Conservation (phyloP, 116 monocot species). For the Phalaenopsis hybrid region DNA sequence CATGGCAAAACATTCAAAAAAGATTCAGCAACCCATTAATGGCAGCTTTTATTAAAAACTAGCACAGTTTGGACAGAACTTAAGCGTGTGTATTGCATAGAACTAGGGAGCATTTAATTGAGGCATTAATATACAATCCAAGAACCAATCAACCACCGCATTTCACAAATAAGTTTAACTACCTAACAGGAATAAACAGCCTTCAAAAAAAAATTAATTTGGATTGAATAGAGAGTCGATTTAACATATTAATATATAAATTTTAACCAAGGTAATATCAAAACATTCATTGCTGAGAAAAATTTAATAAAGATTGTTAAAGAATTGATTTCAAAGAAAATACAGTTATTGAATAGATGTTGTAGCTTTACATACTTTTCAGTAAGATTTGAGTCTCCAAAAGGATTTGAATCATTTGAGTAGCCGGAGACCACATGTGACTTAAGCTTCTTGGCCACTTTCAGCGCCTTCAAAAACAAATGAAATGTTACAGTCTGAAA, state of each 20-base stretch:
- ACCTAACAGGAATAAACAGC: too few species aligned
- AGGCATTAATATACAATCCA: neutral
- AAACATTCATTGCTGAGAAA: neutral
- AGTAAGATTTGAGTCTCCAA: conserved; percentile 78
- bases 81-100: too few species aligned
- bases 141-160: too few species aligned
- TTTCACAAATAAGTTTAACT: too few species aligned
- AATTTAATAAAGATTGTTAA: neutral
- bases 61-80: too few species aligned
- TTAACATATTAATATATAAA: neutral
- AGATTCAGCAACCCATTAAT: too few species aligned
- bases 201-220: too few species aligned
- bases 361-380: conserved; percentile 49
- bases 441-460: conserved; percentile 82
- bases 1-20: too few species aligned
- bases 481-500: neutral
- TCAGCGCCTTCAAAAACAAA: conserved; percentile 46
- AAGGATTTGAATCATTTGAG: conserved; percentile 94
- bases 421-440: conserved; percentile 68
- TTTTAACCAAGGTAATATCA: neutral
- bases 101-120: neutral
- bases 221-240: too few species aligned
- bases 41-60: too few species aligned
- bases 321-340: neutral
- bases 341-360: neutral